Base-by-base conservation (phyloP, 2,329 filamentous ascomycete genomes). In the Cordyceps farinosa region DNA sequence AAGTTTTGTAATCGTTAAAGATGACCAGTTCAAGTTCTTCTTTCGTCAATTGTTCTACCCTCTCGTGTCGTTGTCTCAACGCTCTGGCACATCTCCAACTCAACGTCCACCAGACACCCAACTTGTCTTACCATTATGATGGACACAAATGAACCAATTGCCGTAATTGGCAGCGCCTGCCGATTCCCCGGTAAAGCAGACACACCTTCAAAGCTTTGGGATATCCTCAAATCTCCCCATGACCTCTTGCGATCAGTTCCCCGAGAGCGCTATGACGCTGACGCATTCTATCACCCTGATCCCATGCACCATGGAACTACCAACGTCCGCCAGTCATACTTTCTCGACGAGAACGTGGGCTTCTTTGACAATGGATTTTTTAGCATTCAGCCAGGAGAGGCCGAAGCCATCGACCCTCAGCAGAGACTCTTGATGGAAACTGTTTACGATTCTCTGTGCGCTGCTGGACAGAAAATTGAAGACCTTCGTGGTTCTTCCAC, bases 101-200 rank as follows among this genome's bases (percentile, higher is more conserved):
- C 22, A 22, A 22, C 22, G 22, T 22, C 22, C 22, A 22, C 22
- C 22, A 22, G 22, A 22, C 22, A 22, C 22, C 22, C 22, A 22
- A 22, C 22, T 1, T 22, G 22, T 22, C 22, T 22, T 22, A 22
- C 22, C 22, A 22, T 22, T 22, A 22, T 22, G 22, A 22, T 22
- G 22, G 22, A 22, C 22, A 22, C 22, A 22, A 22, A 22, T 22
- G 22, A 22, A 22, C 76, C 77, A 29, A 79, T 80, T 62, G 78
- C 77, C n/a, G 71, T 80, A 36, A 69, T 80, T 56, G 77, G 78
- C 57, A 74, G 54, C n/a, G 75, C 70, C 5, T 79, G 76, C 66
- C 73, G 76, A 11, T 77, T 79, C 36, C 74, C 77, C 5, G 76
- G 77, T 3, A 68, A 67, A 48, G 69, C 73, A 1, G 71, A 64